Percentiles rank a stretch among this genome's conserved stretches.
Conservation (phyloP, 2,329 filamentous ascomycete genomes). For the Apiospora hydei region DNA sequence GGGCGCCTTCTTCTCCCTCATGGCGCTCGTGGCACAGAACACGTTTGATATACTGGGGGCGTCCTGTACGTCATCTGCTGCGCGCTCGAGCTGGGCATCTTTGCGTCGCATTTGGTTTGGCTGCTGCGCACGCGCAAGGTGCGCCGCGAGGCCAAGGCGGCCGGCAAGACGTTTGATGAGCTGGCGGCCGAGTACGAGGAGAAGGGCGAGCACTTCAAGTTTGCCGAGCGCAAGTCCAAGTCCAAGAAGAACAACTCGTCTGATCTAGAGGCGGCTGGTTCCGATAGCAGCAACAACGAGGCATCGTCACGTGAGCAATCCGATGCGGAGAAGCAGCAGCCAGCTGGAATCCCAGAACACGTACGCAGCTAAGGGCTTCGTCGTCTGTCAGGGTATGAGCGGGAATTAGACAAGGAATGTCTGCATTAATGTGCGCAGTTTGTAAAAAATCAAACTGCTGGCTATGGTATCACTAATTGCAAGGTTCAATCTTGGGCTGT, state of each 20-base stretch:
- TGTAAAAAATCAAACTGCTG: not conserved
- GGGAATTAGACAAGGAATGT: conserved; percentile 30
- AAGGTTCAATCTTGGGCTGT: conserved; percentile 6
- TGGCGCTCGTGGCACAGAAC: conserved; percentile 67
- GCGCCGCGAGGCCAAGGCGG: conserved; percentile 57
- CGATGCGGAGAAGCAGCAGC: not conserved
- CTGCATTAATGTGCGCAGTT: conserved; percentile 4
- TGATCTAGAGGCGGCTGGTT: not conserved
- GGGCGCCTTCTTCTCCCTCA: conserved; percentile 69
- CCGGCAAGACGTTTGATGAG: conserved; percentile 64
- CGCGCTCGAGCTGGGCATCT: conserved; percentile 67
- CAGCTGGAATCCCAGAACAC: not conserved
- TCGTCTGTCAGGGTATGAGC: conserved; percentile 1
- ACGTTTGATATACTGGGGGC: conserved; percentile 68
- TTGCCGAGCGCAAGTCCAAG: conserved; percentile 42
- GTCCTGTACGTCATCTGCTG: conserved; percentile 67
- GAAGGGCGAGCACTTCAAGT: conserved; percentile 43
- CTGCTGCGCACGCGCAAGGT: conserved; percentile 60
- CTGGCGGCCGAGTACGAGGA: conserved; percentile 47
- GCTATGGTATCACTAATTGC: conserved; percentile 16
- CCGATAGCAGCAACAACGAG: not conserved
- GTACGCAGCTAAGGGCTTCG: not conserved
- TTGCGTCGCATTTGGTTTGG: conserved; percentile 66
- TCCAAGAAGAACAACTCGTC: not conserved
- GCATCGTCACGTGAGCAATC: not conserved